A percentile compares a stretch with the other conserved stretches of the same genome.
Evolutionary conservation across 805 yeast species (phyloP).

Genomic region (Pichia cabralensis): DNA sequence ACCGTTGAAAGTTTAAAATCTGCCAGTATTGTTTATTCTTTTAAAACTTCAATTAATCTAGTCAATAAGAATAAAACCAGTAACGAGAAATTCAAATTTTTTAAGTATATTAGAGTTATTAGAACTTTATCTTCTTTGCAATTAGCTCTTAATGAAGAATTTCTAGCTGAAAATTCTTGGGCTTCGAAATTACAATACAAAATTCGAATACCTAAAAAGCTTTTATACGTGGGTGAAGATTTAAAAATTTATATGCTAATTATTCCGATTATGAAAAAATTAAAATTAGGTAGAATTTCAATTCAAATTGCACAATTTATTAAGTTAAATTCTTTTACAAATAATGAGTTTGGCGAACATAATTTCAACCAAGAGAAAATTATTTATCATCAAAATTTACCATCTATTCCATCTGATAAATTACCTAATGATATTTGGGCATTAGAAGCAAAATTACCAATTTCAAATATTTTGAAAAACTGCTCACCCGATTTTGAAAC

Average conservation of each 20-base stretch:
- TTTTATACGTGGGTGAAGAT: slow-evolving; percentile 37
- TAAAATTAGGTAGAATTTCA: slow-evolving; percentile 27
- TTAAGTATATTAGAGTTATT: slow-evolving; percentile 33
- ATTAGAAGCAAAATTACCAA: slow-evolving; percentile 29
- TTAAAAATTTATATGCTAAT: slow-evolving; percentile 33
- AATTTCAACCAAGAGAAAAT: slow-evolving; percentile 19
- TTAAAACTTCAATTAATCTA: slow-evolving; percentile 20
- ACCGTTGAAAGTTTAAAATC: slow-evolving; percentile 40
- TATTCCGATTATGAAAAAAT: slow-evolving; percentile 38
- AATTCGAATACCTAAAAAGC: slow-evolving; percentile 33
- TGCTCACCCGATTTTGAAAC: slow-evolving; percentile 35
- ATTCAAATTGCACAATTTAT: slow-evolving; percentile 27
- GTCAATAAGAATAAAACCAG: background rate
- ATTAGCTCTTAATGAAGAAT: slow-evolving; percentile 30
- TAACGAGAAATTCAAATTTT: slow-evolving; percentile 3
- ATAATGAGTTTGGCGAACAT: slow-evolving; percentile 15
- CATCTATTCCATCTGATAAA: slow-evolving; percentile 22
- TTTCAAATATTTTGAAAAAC: slow-evolving; percentile 31
- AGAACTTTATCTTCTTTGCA: slow-evolving; percentile 34
- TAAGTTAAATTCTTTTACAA: slow-evolving; percentile 13
- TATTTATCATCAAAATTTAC: slow-evolving; percentile 30
- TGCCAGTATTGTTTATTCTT: slow-evolving; percentile 33
- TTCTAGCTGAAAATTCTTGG: slow-evolving; percentile 42
- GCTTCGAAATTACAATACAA: slow-evolving; percentile 42
- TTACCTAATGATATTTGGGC: slow-evolving; percentile 37